These are phyloP conservation scores for Athelia psychrophila DNA, from an alignment of 1,284 basidiomycete genomes.

Conservation along the genomic window DNA sequence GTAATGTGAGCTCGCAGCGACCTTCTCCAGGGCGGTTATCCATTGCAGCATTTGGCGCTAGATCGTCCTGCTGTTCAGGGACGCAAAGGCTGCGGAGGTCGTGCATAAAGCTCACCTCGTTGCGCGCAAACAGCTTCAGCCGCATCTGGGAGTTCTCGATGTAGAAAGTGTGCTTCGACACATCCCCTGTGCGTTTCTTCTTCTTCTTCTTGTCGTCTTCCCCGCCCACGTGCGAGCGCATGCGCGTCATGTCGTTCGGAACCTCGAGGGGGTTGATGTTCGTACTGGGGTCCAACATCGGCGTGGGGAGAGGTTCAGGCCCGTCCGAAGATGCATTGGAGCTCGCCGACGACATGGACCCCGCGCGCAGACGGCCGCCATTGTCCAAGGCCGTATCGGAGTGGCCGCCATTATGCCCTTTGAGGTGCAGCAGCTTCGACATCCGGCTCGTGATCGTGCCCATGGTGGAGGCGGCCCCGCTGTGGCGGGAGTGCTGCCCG, in stretches of 20 bases:
- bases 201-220: slow-evolving; percentile 38
- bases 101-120: slow-evolving; percentile 57
- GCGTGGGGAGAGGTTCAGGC: slow-evolving; percentile 39
- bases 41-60: slow-evolving; percentile 98
- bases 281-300: slow-evolving; percentile 75
- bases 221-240: slow-evolving; percentile 10
- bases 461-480: slow-evolving; percentile 39
- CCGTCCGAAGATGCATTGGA: slow-evolving; percentile 32
- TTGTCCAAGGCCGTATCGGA: slow-evolving; percentile 17
- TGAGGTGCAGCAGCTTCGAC: slow-evolving; percentile 41
- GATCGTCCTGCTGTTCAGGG: too few relatives aligned
- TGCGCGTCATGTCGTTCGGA: slow-evolving; percentile 21
- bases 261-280: slow-evolving; percentile 52
- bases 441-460: slow-evolving; percentile 50
- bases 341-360: slow-evolving; percentile 15
- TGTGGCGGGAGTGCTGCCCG: slow-evolving; percentile 20
- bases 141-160: slow-evolving; percentile 89
- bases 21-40: slow-evolving; percentile 89
- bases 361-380: slow-evolving; percentile 11
- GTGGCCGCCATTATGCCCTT: slow-evolving; percentile 7
- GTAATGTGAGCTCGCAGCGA: slow-evolving; percentile 79
- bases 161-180: slow-evolving; percentile 93
- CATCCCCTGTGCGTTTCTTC: slow-evolving; percentile 47
- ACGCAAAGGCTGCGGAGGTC: too few relatives aligned
- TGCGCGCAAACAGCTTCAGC: slow-evolving; percentile 86